Evolutionary conservation across 371 early-diverging fungal species (phyloP), one percentile per base, ranked within the genome.

Genomic region (Neoconidiobolus thromboides): DNA sequence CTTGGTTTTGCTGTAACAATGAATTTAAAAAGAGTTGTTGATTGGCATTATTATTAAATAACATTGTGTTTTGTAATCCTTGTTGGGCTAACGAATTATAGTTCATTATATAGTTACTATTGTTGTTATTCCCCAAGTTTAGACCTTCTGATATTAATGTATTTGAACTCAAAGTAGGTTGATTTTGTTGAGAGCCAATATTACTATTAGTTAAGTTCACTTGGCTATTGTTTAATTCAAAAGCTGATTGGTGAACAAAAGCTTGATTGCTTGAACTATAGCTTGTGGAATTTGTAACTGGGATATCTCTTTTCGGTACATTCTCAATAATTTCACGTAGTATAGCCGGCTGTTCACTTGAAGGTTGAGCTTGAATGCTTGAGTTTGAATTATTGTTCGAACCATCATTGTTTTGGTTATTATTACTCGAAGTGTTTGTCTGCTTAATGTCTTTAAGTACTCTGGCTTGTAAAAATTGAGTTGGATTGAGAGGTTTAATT

Each of bases 401-500:
- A 40, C 38, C 12, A 14, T 3, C 5, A 12, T 3, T 41, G 26
- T 6, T 9, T 42, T 10, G 9, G 55, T 10, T 42, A 26, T 55
- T 15, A 41, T 3, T 3, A 14, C 3, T 42, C 40, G 26, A 7
- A 5, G 26, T 38, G 10, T 10, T 38, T 40, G 4, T 4, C 10
- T 26, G 9, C 40, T 14, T 7, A 40, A 42, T 12, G 40, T 9
- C 55, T 55, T 55, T 14, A 42, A 55, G 12, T 12, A 37, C 55
- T 55, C 40, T 15, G 40, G 55, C 55, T 36, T 55, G 55, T 14
- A 55, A 41, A 40, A 55, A 55, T 41, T 55, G 37, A 9, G 55
- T 42, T 42, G 55, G 55, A 40, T 42, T 55, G 38, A 42, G 26
- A 12, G 6, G n/a, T 37, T 37, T 26, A 26, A 26, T 26, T 26